Conservation (phyloP, 2,329 filamentous ascomycete species). For the Graphilbum fragrans region DNA sequence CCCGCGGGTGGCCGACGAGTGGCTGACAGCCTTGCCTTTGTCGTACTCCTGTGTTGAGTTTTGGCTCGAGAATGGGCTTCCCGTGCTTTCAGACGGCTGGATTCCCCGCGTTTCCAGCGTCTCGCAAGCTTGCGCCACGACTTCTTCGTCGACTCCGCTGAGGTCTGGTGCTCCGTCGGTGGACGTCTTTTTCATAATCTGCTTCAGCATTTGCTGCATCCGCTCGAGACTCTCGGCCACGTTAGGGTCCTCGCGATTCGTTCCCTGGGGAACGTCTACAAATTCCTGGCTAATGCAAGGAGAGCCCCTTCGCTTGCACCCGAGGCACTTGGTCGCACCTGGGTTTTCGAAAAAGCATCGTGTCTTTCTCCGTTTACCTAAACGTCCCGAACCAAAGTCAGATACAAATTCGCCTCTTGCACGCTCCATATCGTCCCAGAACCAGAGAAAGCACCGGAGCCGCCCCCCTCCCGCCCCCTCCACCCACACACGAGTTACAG, state of each 20-base stretch:
- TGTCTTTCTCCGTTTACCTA: slow-evolving; percentile 37
- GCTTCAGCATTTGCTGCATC: slow-evolving; percentile 20
- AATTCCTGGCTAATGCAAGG: slow-evolving; percentile 34
- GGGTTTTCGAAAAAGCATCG: slow-evolving; percentile 29
- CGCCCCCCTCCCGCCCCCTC: not conserved
- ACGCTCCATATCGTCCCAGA: too few relatives aligned
- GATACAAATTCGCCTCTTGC: too few relatives aligned
- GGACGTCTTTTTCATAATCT: slow-evolving; percentile 2
- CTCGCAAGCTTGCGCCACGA: too few relatives aligned
- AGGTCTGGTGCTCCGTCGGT: not conserved
- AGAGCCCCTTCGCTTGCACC: slow-evolving; percentile 28
- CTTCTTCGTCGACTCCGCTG: not conserved
- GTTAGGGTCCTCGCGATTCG: slow-evolving; percentile 3
- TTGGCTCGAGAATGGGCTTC: too few relatives aligned
- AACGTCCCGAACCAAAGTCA: too few relatives aligned
- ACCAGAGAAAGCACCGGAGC: too few relatives aligned
- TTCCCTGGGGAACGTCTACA: slow-evolving; percentile 13
- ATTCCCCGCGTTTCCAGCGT: too few relatives aligned
- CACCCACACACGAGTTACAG: not conserved
- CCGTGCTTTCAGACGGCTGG: too few relatives aligned
- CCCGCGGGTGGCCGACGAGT: too few relatives aligned
- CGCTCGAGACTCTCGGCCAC: slow-evolving; percentile 18
- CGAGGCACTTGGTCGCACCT: slow-evolving; percentile 25
- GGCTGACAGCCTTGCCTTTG: too few relatives aligned
- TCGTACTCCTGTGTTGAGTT: too few relatives aligned